These are phyloP conservation scores for Tetraselmis chui DNA, from an alignment of 139 green algal species.

Conservation along the genomic window DNA sequence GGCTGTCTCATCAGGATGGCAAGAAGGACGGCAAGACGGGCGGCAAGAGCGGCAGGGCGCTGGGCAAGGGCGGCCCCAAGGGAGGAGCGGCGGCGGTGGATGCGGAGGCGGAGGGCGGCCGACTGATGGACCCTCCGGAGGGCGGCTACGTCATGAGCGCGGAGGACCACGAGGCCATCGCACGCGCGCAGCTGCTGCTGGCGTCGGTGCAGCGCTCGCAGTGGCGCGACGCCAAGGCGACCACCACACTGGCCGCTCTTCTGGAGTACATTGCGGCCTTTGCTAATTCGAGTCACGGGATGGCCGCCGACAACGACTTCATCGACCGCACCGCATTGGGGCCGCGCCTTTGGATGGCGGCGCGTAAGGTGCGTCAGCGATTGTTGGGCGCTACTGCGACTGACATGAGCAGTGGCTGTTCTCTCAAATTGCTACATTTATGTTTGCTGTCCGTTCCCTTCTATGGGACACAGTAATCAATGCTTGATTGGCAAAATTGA, in stretches of 20 bases:
- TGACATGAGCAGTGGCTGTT: too few species aligned
- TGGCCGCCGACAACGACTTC: neutral
- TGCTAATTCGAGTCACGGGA: neutral
- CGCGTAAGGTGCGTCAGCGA: neutral
- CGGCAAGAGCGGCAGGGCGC: neutral
- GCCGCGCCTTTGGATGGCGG: neutral
- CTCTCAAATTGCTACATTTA: too few species aligned
- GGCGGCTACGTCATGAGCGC: neutral
- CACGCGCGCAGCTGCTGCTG: neutral
- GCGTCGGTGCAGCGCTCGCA: neutral
- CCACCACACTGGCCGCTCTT: neutral
- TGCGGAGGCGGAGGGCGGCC: neutral
- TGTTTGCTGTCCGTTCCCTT: too few species aligned
- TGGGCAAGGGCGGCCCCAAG: neutral
- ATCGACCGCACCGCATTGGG: neutral
- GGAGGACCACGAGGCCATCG: neutral
- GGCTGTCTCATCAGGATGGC: neutral
- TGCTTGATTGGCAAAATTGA: too few species aligned
- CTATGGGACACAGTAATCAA: too few species aligned
- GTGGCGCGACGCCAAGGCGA: neutral
- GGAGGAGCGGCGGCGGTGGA: too few species aligned
- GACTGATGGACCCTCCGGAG: neutral
- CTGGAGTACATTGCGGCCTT: neutral
- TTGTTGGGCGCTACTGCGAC: too few species aligned
- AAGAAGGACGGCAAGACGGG: neutral